Percentiles rank a stretch among this genome's conserved stretches.
phyloP scores from a whole-genome alignment of 2,329 filamentous ascomycete genomes.

The Colletotrichum sp. region DNA sequence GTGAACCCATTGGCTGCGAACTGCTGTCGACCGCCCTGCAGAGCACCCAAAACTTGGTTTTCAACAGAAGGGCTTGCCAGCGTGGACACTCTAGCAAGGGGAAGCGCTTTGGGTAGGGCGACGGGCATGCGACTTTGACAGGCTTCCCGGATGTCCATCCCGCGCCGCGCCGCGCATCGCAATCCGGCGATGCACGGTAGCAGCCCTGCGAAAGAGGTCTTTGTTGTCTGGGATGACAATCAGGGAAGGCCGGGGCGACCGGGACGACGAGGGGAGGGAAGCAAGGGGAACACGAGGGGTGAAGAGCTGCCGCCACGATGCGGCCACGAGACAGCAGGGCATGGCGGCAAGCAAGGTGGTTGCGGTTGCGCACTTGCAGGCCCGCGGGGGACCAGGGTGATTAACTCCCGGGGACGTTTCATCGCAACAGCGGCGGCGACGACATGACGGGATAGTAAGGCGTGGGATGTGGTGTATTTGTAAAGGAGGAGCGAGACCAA shows the following conservation, averaged over 20 bases:
- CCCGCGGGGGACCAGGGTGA: neutral
- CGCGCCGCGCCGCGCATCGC: neutral
- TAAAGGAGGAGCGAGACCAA: neutral
- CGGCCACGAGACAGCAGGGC: slow-evolving; percentile 4
- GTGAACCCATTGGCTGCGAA: neutral
- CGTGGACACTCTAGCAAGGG: neutral
- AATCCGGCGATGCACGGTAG: neutral
- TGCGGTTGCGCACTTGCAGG: neutral
- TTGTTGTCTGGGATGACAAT: neutral
- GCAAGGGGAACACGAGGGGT: slow-evolving; percentile 13
- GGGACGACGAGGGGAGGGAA: neutral
- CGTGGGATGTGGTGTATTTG: slow-evolving; percentile 10
- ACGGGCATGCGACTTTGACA: slow-evolving; percentile 15
- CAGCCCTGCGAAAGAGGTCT: neutral
- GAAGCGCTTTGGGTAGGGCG: neutral
- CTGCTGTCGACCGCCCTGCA: neutral
- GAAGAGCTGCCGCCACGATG: slow-evolving; percentile 17
- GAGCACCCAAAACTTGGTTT: neutral
- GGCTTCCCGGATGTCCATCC: neutral
- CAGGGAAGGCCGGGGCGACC: neutral
- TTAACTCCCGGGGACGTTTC: slow-evolving; percentile 6
- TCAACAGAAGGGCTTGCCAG: neutral
- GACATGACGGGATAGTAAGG: neutral
- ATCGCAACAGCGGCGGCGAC: neutral
- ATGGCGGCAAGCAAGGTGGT: slow-evolving; percentile 1